Evolutionary conservation across 208 protist species (phyloP).

Genomic region (Crithidia bombi): DNA sequence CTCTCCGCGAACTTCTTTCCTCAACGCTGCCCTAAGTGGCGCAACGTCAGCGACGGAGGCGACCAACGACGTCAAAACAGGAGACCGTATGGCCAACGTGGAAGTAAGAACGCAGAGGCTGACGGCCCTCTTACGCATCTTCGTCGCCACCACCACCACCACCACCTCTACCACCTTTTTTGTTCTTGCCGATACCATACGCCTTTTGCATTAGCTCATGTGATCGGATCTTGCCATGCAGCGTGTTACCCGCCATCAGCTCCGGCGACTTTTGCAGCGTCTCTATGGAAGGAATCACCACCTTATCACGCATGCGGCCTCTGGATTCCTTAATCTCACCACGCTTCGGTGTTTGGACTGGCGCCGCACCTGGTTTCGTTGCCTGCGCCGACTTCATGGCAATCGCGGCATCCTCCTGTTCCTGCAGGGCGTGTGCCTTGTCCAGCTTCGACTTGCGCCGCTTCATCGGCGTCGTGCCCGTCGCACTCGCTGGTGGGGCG

Average conservation of each 20-base stretch:
- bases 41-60: too few relatives aligned
- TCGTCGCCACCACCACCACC: conserved; percentile 58
- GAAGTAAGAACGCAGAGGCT: too few relatives aligned
- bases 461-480: conserved; percentile 44
- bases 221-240: conserved; percentile 37
- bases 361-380: conserved; percentile 40
- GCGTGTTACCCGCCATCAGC: conserved; percentile 46
- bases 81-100: too few relatives aligned
- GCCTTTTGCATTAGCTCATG: conserved; percentile 63
- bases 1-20: too few relatives aligned
- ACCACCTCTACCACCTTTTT: too few relatives aligned
- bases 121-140: conserved; percentile 39
- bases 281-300: conserved; percentile 59
- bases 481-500: conserved; percentile 10
- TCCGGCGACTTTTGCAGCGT: conserved; percentile 61
- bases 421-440: conserved; percentile 74
- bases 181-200: conserved; percentile 72
- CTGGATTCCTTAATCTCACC: conserved; percentile 51
- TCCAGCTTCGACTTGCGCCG: conserved; percentile 68
- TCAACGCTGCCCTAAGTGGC: too few relatives aligned
- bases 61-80: too few relatives aligned
- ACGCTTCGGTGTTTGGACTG: conserved; percentile 37
- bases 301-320: conserved; percentile 64
- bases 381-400: conserved; percentile 35
- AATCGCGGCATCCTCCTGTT: conserved; percentile 72